Conservation (phyloP, 768 basidiomycete species). For the Mycena olivaceomarginata region DNA sequence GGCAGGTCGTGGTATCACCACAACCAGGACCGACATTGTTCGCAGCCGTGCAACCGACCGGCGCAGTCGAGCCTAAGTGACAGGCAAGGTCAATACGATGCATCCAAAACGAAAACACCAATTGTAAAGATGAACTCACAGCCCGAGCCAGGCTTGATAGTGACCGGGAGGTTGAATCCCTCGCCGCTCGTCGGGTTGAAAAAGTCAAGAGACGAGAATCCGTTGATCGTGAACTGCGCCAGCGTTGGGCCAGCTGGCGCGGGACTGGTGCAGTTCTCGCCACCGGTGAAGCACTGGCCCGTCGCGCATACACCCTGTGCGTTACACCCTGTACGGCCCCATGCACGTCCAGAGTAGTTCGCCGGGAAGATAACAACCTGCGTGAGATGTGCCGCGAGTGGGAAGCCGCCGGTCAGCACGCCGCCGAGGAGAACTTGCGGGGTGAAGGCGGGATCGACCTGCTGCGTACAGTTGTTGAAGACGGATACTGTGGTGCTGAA, state of each 20-base stretch:
- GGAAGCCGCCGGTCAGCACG: conserved; percentile 29
- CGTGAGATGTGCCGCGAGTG: conserved; percentile 26
- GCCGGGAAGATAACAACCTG: conserved; percentile 25
- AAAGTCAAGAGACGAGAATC: conserved; percentile 25
- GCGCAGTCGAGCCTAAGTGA: conserved; percentile 27
- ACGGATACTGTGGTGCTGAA: conserved; percentile 28
- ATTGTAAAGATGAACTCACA: conserved; percentile 18
- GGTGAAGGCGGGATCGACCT: conserved; percentile 33
- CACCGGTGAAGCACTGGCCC: conserved; percentile 32
- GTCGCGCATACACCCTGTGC: conserved; percentile 29
- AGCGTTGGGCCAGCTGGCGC: conserved; percentile 29
- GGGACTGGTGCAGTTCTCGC: conserved; percentile 34
- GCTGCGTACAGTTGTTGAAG: conserved; percentile 26
- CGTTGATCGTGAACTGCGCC: conserved; percentile 30
- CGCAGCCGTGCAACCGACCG: conserved; percentile 30
- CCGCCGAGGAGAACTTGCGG: conserved; percentile 29
- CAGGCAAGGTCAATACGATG: conserved; percentile 14
- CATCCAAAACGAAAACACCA: neutral
- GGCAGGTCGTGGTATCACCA: conserved; percentile 26
- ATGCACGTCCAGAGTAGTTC: conserved; percentile 30
- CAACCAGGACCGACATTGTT: conserved; percentile 32
- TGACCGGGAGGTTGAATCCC: conserved; percentile 31
- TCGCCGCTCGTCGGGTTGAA: conserved; percentile 32
- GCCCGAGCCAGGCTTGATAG: conserved; percentile 26
- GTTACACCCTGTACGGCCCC: conserved; percentile 30